Conservation (phyloP, 176 grass and related monocot species). For the Musa acuminata region DNA sequence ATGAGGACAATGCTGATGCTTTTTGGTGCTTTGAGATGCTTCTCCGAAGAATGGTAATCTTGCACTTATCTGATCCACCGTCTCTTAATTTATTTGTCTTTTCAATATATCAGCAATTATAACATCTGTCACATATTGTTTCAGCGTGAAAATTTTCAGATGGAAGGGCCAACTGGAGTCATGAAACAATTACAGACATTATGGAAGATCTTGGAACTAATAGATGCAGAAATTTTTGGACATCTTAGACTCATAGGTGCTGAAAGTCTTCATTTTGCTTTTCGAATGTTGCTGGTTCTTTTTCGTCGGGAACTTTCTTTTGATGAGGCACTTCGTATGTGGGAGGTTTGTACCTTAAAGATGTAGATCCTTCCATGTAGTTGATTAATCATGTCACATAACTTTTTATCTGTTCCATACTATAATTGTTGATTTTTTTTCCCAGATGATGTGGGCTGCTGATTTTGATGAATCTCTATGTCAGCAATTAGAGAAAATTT, state of each 20-base stretch:
- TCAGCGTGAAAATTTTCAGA: slow-evolving; percentile 98
- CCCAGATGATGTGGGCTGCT: slow-evolving; percentile 99
- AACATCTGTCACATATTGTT: slow-evolving; percentile 12
- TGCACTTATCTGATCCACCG: slow-evolving; percentile 3
- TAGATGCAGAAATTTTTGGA: slow-evolving; percentile 75
- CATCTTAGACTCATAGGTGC: slow-evolving; percentile 87
- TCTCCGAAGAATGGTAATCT: slow-evolving; percentile 80
- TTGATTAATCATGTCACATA: not conserved
- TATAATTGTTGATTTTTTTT: slow-evolving; percentile 12
- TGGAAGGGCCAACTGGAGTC: slow-evolving; percentile 96
- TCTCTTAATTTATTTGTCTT: slow-evolving; percentile 17
- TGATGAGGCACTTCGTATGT: slow-evolving; percentile 83
- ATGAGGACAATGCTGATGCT: slow-evolving; percentile 90
- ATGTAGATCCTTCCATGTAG: slow-evolving; percentile 7
- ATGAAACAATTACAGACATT: slow-evolving; percentile 89
- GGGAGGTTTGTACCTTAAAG: slow-evolving; percentile 64
- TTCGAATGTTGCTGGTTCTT: slow-evolving; percentile 96
- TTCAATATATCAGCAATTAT: slow-evolving; percentile 12
- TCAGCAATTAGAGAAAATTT: slow-evolving; percentile 55
- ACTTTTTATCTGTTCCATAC: slow-evolving; percentile 4
- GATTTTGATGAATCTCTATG: slow-evolving; percentile 85
- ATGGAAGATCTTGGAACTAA: slow-evolving; percentile 87
- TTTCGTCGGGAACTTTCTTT: slow-evolving; percentile 93
- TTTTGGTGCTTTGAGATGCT: slow-evolving; percentile 99
- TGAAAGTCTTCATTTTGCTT: slow-evolving; percentile 98